These are phyloP conservation scores for Rhododendron ovatum DNA, from an alignment of 148 eudicot genomes.

Conservation along the genomic window DNA sequence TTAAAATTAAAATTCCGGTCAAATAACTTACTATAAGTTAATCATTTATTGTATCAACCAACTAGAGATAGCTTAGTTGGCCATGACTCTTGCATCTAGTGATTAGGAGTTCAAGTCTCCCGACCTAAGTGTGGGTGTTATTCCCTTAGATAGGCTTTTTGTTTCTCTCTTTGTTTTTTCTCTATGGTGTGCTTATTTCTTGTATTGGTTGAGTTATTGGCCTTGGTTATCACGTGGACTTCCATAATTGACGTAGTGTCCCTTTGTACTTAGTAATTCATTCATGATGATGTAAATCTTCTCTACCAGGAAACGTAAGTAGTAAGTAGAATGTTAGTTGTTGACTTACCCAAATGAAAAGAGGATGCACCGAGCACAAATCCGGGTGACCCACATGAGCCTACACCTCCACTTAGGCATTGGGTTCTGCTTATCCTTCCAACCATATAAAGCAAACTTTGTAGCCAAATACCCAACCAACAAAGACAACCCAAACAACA, in stretches of 20 bases:
- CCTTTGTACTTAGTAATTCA: too few species aligned
- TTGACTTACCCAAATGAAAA: conserved; percentile 78
- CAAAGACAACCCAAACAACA: conserved; percentile 61
- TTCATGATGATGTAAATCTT: too few species aligned
- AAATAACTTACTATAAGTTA: background rate
- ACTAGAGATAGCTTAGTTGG: too few species aligned
- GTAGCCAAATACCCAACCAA: conserved; percentile 70
- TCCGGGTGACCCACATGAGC: conserved; percentile 82
- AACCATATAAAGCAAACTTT: conserved; percentile 55
- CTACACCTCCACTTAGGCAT: conserved; percentile 85
- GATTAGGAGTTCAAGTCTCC: too few species aligned
- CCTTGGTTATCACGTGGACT: background rate
- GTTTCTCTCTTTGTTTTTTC: too few species aligned
- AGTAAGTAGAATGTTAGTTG: background rate
- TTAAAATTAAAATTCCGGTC: background rate
- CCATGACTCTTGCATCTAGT: too few species aligned
- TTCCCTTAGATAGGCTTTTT: too few species aligned
- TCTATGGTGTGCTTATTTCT: too few species aligned
- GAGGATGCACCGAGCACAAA: conserved; percentile 66
- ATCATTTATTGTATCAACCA: too few species aligned
- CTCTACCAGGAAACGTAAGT: background rate
- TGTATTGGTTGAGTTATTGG: too few species aligned
- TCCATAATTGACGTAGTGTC: too few species aligned
- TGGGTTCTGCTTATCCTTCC: conserved; percentile 78
- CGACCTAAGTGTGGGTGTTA: too few species aligned